Percentiles rank a stretch among this genome's conserved stretches.
Conservation (phyloP, 2,329 filamentous ascomycete species). For the Berkeleyomyces basicola region DNA sequence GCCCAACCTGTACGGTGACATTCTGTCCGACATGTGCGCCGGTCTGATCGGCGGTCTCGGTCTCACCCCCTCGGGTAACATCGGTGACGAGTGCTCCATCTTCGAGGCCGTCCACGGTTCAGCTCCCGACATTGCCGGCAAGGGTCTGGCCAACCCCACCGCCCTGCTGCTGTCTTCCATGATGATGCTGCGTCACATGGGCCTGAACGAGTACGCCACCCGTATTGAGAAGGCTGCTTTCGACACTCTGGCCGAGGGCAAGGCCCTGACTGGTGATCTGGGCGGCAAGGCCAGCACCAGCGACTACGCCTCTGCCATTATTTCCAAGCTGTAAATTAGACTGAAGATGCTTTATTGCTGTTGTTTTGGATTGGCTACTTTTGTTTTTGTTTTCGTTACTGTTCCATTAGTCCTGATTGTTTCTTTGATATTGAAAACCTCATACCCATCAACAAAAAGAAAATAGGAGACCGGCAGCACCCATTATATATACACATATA, state of each 20-base stretch:
- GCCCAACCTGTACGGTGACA: constrained; percentile 98
- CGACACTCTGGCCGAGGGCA: constrained; percentile 87
- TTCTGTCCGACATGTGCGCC: constrained; percentile 98
- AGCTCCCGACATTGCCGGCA: constrained; percentile 89
- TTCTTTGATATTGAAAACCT: neutral
- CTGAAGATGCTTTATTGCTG: neutral
- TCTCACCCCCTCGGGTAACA: constrained; percentile 94
- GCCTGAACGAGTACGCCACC: constrained; percentile 64
- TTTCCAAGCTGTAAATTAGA: constrained; percentile 42
- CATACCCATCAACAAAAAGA: neutral
- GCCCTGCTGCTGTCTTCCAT: constrained; percentile 88
- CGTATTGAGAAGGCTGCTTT: constrained; percentile 93
- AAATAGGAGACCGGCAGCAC: neutral
- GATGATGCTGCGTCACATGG: constrained; percentile 99
- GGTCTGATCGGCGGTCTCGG: constrained; percentile 95
- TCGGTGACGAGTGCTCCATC: constrained; percentile 97
- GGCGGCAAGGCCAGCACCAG: constrained; percentile 91
- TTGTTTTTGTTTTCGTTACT: neutral
- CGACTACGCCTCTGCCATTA: constrained; percentile 89
- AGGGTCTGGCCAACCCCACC: constrained; percentile 92
- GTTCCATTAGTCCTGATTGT: neutral
- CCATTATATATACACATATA: too few species aligned
- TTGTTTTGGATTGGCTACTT: neutral
- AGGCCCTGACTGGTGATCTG: constrained; percentile 87
- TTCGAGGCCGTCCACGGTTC: constrained; percentile 99